Conservation (phyloP, 257 asterid species). For the Primulina eburnea region DNA sequence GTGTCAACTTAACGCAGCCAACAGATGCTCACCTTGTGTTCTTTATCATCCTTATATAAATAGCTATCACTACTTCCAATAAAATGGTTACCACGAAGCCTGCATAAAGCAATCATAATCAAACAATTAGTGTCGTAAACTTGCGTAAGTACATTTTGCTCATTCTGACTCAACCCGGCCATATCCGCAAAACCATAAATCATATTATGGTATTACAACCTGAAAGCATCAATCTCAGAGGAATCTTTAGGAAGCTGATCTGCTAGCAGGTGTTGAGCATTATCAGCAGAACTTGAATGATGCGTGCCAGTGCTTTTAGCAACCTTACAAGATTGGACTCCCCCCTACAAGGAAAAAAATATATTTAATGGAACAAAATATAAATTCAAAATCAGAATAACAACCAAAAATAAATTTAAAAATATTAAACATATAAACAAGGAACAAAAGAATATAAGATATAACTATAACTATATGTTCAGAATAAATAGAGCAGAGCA, state of each 20-base stretch:
- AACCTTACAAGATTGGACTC: slow-evolving; percentile 26
- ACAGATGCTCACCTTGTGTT: too few species aligned
- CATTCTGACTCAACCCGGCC: background rate
- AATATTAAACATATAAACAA: background rate
- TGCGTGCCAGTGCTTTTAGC: slow-evolving; percentile 23
- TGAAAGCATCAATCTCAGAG: slow-evolving; percentile 28
- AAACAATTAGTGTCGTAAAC: too few species aligned
- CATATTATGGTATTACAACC: slow-evolving; percentile 24
- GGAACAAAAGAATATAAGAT: too few species aligned
- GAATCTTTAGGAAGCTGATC: slow-evolving; percentile 28
- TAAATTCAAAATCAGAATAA: too few species aligned
- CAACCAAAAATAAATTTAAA: too few species aligned
- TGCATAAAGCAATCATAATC: slow-evolving; percentile 3
- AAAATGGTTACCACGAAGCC: slow-evolving; percentile 30
- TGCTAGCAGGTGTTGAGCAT: slow-evolving; percentile 22
- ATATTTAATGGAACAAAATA: background rate
- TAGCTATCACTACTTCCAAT: too few species aligned
- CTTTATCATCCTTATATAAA: too few species aligned
- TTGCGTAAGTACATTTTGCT: background rate
- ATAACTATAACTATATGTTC: too few species aligned
- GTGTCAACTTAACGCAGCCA: too few species aligned
- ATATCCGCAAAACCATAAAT: background rate
- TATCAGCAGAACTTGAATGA: slow-evolving; percentile 30
- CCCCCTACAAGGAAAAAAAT: slow-evolving; percentile 31
- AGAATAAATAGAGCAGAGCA: too few species aligned